Percentiles rank a stretch among this genome's conserved stretches.
phyloP scores from a whole-genome alignment of 495 filamentous ascomycete species.

The Trichoderma erinaceum region DNA sequence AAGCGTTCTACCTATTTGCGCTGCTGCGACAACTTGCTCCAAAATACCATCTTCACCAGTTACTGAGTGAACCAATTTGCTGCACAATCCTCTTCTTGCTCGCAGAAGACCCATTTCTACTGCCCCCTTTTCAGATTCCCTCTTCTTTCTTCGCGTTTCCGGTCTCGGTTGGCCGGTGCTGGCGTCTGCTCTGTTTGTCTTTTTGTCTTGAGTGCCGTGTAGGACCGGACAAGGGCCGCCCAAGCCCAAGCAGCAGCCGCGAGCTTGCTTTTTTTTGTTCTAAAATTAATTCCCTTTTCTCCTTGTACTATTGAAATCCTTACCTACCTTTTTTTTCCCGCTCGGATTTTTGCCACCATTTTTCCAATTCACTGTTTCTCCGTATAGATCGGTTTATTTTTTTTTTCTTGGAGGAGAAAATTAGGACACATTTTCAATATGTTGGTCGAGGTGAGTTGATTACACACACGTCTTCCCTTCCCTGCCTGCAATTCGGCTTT shows the following conservation, averaged over 20 bases:
- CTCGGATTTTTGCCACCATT: not conserved
- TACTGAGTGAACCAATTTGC: too few relatives aligned
- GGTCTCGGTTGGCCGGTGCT: too few relatives aligned
- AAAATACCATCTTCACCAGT: too few relatives aligned
- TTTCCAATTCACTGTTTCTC: not conserved
- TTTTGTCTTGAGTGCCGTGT: not conserved
- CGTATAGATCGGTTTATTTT: not conserved
- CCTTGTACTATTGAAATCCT: not conserved
- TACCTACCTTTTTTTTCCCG: conserved; percentile 2
- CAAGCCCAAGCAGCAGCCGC: not conserved
- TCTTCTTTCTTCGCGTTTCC: too few relatives aligned
- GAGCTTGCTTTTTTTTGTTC: not conserved
- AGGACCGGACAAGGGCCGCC: conserved; percentile 1
- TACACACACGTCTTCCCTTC: conserved; percentile 10
- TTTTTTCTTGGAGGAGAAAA: not conserved
- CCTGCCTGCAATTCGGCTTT: not conserved
- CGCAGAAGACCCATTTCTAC: too few relatives aligned
- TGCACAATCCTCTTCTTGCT: too few relatives aligned
- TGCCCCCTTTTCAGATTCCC: too few relatives aligned
- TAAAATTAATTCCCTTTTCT: conserved; percentile 4
- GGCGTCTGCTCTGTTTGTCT: not conserved
- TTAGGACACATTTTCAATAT: conserved; percentile 14
- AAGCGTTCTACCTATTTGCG: not conserved
- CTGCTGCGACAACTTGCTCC: not conserved
- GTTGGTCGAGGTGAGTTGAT: conserved; percentile 24